These are phyloP conservation scores for Penicillium canescens DNA, from an alignment of 495 filamentous ascomycete species.

Conservation along the genomic window DNA sequence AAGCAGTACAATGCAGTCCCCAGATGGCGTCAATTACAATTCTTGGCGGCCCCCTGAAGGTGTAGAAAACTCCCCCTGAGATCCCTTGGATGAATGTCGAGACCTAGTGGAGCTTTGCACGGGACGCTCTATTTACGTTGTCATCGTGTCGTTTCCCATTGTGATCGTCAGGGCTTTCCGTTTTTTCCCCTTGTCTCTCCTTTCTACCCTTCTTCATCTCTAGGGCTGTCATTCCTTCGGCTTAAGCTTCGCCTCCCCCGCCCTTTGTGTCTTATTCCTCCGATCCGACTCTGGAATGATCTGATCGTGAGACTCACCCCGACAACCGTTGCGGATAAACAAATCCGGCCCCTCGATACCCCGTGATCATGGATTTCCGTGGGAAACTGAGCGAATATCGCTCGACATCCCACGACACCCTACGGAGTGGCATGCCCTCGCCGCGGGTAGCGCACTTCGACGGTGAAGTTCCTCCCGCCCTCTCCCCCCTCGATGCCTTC, in stretches of 20 bases:
- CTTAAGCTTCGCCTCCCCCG: conserved; percentile 17
- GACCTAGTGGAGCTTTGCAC: conserved; percentile 13
- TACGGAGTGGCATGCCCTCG: conserved; percentile 55
- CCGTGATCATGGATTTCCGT: conserved; percentile 49
- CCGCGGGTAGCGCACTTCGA: conserved; percentile 72
- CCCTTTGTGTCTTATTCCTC: conserved; percentile 16
- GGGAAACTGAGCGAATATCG: conserved; percentile 63
- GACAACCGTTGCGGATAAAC: background rate
- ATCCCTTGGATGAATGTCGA: conserved; percentile 5
- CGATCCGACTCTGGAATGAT: conserved; percentile 15
- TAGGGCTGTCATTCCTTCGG: conserved; percentile 46
- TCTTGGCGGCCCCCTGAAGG: conserved; percentile 21
- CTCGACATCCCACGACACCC: conserved; percentile 62
- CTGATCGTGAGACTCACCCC: background rate
- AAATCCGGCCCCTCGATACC: background rate
- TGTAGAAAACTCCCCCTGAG: conserved; percentile 3
- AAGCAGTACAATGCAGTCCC: background rate
- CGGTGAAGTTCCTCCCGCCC: conserved; percentile 85
- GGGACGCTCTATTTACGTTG: conserved; percentile 16
- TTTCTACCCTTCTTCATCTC: conserved; percentile 10
- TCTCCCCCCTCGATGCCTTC: conserved; percentile 94
- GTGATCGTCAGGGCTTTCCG: conserved; percentile 34
- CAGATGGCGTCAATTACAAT: conserved; percentile 5
- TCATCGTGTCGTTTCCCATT: conserved; percentile 16
- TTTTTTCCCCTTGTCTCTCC: conserved; percentile 21